A percentile compares a stretch with the other conserved stretches of the same genome.
phyloP scores from a whole-genome alignment of 179 eudicot genomes.

The Silene coronaria region DNA sequence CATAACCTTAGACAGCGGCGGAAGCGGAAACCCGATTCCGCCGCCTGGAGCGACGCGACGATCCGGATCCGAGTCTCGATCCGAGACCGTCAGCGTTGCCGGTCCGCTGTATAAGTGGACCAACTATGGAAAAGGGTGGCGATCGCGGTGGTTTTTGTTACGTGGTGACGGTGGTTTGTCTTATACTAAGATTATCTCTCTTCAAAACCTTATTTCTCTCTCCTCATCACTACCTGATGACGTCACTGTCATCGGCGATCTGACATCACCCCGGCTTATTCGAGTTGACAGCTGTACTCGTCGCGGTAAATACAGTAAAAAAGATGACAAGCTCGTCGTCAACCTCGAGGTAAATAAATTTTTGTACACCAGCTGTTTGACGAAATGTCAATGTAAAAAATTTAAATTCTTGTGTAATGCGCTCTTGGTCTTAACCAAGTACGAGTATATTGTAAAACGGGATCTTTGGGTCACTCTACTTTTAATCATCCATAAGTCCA shows the following conservation, averaged over 20 bases:
- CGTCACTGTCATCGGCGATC: constrained; percentile 55
- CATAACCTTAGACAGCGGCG: constrained; percentile 48
- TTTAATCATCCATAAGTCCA: too few relatives aligned
- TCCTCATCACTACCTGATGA: constrained; percentile 31
- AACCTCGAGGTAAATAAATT: constrained; percentile 58
- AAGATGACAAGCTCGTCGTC: constrained; percentile 32
- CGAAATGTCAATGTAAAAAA: neutral
- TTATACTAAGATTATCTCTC: constrained; percentile 50
- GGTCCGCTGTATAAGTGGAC: constrained; percentile 84
- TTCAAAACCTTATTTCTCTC: constrained; percentile 27
- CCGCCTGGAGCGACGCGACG: neutral
- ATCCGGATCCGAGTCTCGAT: constrained; percentile 39
- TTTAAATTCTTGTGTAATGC: neutral
- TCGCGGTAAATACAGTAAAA: constrained; percentile 25
- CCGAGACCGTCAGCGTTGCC: constrained; percentile 45
- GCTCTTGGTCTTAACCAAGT: too few relatives aligned
- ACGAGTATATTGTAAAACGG: too few relatives aligned
- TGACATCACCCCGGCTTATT: constrained; percentile 25
- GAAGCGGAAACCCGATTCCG: neutral
- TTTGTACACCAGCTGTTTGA: neutral
- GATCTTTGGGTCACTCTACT: too few relatives aligned
- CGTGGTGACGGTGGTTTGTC: constrained; percentile 55
- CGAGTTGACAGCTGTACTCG: constrained; percentile 34
- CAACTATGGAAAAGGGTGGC: constrained; percentile 84
- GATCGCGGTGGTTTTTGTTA: constrained; percentile 81